Percentiles rank a stretch among this genome's conserved stretches.
These are phyloP conservation scores for Calonectria hongkongensis DNA, from an alignment of 2,329 filamentous ascomycete genomes.

Conservation along the genomic window DNA sequence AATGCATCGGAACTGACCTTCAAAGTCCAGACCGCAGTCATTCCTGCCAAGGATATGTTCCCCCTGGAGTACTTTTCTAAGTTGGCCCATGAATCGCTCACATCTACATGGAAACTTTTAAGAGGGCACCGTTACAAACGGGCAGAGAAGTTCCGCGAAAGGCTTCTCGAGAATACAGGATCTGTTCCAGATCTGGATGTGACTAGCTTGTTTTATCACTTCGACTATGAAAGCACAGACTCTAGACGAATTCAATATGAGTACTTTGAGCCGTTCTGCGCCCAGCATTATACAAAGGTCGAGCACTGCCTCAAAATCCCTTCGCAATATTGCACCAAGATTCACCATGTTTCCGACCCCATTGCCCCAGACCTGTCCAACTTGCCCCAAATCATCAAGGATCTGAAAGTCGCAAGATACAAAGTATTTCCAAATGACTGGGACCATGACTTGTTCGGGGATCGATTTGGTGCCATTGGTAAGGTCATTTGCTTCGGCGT, in stretches of 20 bases:
- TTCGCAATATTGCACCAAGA: conserved; percentile 34
- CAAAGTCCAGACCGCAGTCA: not conserved
- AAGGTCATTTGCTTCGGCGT: conserved; percentile 44
- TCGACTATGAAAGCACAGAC: conserved; percentile 35
- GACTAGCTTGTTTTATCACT: conserved; percentile 20
- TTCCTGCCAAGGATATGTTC: not conserved
- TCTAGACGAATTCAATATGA: conserved; percentile 36
- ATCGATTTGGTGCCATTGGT: conserved; percentile 30
- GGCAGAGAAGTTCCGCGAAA: not conserved
- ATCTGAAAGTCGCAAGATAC: conserved; percentile 13
- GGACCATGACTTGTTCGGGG: not conserved
- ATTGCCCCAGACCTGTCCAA: conserved; percentile 43
- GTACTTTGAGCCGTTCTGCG: conserved; percentile 24
- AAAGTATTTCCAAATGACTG: conserved; percentile 35
- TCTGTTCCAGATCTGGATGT: not conserved
- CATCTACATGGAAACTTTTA: conserved; percentile 7
- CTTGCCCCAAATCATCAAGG: conserved; percentile 35
- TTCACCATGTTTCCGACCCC: conserved; percentile 42
- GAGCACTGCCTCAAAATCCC: conserved; percentile 41
- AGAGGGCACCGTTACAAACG: conserved; percentile 19
- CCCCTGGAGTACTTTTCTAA: conserved; percentile 37
- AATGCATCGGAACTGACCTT: conserved; percentile 40
- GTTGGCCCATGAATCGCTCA: not conserved
- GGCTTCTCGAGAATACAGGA: not conserved
- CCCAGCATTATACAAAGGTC: conserved; percentile 27